A percentile compares a stretch with the other conserved stretches of the same genome.
Evolutionary conservation across 1,139 yeast genomes (phyloP).

Genomic region (Ogataea hybrid): DNA sequence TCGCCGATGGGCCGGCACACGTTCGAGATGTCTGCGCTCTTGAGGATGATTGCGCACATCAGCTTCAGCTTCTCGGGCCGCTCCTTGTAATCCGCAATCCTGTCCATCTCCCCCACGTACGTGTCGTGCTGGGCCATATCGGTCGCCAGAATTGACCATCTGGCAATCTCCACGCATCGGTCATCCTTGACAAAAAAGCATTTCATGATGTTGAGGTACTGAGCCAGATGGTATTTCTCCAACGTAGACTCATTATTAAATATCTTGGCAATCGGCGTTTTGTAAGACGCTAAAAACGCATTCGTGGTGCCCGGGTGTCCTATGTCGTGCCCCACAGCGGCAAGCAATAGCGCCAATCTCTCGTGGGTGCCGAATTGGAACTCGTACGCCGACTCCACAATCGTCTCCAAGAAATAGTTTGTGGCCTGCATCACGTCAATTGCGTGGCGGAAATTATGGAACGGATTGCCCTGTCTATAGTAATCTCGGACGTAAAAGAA

Average conservation of each 20-base stretch:
- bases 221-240: slow-evolving; percentile 81
- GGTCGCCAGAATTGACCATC: slow-evolving; percentile 57
- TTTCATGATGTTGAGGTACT: slow-evolving; percentile 52
- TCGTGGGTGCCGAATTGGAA: slow-evolving; percentile 24
- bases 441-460: slow-evolving; percentile 95
- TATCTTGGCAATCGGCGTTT: slow-evolving; percentile 63
- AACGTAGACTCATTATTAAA: slow-evolving; percentile 70
- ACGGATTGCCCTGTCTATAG: slow-evolving; percentile 81
- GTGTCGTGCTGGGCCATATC: slow-evolving; percentile 92
- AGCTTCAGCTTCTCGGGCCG: slow-evolving; percentile 31
- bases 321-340: slow-evolving; percentile 93
- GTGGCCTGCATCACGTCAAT: slow-evolving; percentile 94
- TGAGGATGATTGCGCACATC: slow-evolving; percentile 67
- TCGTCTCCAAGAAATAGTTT: slow-evolving; percentile 54
- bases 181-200: slow-evolving; percentile 15
- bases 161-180: slow-evolving; percentile 11
- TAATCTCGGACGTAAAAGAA: slow-evolving; percentile 67
- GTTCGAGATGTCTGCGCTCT: slow-evolving; percentile 93
- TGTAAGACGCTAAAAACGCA: slow-evolving; percentile 57
- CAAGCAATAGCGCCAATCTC: slow-evolving; percentile 52
- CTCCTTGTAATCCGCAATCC: slow-evolving; percentile 22
- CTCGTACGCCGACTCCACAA: slow-evolving; percentile 15
- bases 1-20: slow-evolving; percentile 78
- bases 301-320: slow-evolving; percentile 97
- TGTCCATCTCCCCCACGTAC: slow-evolving; percentile 52